Conservation (phyloP, 2,329 filamentous ascomycete genomes). For the Aspergillus sp. region DNA sequence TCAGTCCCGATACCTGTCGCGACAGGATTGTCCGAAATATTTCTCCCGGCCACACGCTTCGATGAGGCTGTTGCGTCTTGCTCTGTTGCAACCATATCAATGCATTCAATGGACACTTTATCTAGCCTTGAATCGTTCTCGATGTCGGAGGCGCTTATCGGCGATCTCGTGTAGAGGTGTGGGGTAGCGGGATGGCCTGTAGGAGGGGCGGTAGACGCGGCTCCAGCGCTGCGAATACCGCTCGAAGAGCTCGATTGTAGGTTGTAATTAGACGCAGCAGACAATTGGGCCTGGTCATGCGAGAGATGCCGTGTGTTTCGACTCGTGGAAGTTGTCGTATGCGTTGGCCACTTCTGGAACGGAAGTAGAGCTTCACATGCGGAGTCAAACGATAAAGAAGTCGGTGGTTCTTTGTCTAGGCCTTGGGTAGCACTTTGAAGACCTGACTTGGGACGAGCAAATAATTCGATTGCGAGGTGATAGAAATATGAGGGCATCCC, state of each 20-base stretch:
- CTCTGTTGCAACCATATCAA: conserved; percentile 59
- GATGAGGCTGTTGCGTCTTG: conserved; percentile 19
- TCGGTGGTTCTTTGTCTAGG: conserved; percentile 8
- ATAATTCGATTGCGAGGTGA: conserved; percentile 58
- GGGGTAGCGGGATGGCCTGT: conserved; percentile 4
- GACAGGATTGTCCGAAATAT: conserved; percentile 32
- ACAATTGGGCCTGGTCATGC: conserved; percentile 8
- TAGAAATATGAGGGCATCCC: conserved; percentile 61
- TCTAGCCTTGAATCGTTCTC: conserved; percentile 74
- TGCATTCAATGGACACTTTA: conserved; percentile 70
- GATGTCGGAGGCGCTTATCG: conserved; percentile 12
- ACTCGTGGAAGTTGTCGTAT: conserved; percentile 9
- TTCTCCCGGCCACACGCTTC: conserved; percentile 18
- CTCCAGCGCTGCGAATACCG: conserved; percentile 6
- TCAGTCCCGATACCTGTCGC: conserved; percentile 47
- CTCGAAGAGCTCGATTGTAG: not conserved
- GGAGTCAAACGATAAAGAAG: conserved; percentile 27
- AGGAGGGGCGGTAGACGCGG: not conserved
- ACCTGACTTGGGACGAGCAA: conserved; percentile 31
- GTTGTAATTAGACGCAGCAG: not conserved
- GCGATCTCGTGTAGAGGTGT: conserved; percentile 15
- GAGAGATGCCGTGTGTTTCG: conserved; percentile 5
- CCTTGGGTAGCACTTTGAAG: conserved; percentile 4
- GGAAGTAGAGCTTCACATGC: conserved; percentile 33
- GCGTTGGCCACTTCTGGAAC: conserved; percentile 25